Evolutionary conservation across 2,329 filamentous ascomycete genomes (phyloP).

Genomic region (Blastomyces silverae): DNA sequence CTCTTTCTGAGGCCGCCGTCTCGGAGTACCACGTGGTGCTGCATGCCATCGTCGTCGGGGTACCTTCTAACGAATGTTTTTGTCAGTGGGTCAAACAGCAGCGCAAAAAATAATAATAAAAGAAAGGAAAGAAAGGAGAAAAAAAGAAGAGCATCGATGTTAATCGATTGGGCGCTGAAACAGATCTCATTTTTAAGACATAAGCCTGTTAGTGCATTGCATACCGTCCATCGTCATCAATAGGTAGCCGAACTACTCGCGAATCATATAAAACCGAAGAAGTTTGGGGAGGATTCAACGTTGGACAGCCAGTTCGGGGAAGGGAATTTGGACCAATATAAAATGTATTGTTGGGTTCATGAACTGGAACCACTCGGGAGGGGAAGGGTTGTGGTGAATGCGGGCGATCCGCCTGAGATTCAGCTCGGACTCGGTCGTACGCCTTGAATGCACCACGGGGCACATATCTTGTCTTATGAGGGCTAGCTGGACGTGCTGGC

Average conservation of each 20-base stretch:
- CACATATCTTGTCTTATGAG: constrained; percentile 3
- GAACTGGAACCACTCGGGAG: background rate
- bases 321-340: constrained; percentile 9
- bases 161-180: background rate
- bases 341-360: background rate
- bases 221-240: constrained; percentile 26
- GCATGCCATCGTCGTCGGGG: background rate
- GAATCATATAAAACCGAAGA: constrained; percentile 21
- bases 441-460: constrained; percentile 9
- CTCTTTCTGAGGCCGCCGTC: background rate
- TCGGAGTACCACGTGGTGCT: constrained; percentile 1
- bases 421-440: constrained; percentile 9
- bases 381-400: constrained; percentile 6
- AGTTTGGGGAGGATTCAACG: constrained; percentile 10
- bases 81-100: background rate
- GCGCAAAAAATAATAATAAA: background rate
- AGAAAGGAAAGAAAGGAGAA: too few relatives aligned
- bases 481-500: background rate
- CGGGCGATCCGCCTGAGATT: constrained; percentile 2
- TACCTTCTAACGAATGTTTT: constrained; percentile 1
- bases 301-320: constrained; percentile 8
- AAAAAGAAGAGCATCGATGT: background rate
- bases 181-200: background rate
- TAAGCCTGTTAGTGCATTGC: constrained; percentile 13
- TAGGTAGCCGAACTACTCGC: constrained; percentile 15